Evolutionary conservation across 768 basidiomycete species (phyloP).

Genomic region (Mycena albidolilacea): DNA sequence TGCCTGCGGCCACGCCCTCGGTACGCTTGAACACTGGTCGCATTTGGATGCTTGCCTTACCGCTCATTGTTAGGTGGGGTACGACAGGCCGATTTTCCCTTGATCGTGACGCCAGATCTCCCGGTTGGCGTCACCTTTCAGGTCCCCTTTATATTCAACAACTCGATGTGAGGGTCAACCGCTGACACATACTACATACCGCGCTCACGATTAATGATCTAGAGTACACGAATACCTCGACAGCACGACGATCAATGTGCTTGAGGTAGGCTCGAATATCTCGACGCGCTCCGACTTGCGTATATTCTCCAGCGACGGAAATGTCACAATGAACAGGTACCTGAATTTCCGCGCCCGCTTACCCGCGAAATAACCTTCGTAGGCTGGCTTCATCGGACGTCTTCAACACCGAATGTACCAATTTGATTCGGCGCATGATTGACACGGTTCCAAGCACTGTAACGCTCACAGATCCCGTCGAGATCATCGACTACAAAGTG

Average conservation of each 20-base stretch:
- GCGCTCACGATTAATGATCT: neutral
- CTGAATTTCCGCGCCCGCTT: neutral
- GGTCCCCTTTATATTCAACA: neutral
- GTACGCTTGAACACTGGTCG: neutral
- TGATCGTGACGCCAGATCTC: neutral
- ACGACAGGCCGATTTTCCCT: neutral
- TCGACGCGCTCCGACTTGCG: neutral
- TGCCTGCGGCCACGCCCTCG: neutral
- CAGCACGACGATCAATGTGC: slow-evolving; percentile 2
- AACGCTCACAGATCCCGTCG: neutral
- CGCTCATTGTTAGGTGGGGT: neutral
- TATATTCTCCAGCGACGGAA: slow-evolving; percentile 2
- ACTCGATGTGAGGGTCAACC: neutral
- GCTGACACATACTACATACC: neutral
- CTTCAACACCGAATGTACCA: neutral
- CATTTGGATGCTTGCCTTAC: neutral
- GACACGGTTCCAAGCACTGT: neutral
- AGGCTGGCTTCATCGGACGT: neutral
- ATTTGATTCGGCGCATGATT: neutral
- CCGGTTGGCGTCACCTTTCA: neutral
- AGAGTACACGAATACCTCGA: neutral
- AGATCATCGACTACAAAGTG: neutral
- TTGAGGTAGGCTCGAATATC: neutral
- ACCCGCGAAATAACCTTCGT: neutral
- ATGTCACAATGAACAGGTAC: slow-evolving; percentile 5